phyloP scores from a whole-genome alignment of 2,329 filamentous ascomycete genomes.

The Sporothrix pallida region DNA sequence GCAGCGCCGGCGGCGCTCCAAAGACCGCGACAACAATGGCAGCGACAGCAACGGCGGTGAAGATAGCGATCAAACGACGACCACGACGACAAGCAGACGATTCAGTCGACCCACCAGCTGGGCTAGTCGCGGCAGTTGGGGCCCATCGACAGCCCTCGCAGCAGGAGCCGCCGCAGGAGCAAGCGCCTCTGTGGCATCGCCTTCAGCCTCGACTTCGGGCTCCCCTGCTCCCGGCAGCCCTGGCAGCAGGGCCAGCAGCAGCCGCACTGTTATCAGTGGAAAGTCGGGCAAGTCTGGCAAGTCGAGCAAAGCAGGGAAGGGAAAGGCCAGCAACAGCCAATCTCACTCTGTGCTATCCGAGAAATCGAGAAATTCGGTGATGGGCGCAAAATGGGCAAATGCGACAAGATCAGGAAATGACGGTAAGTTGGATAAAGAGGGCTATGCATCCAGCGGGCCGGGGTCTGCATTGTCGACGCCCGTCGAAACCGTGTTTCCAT shows the following conservation, averaged over 20 bases:
- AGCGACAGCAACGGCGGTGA: conserved; percentile 24
- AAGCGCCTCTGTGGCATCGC: not conserved
- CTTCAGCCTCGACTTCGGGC: conserved; percentile 22
- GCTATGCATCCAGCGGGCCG: conserved; percentile 40
- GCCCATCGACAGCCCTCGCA: conserved; percentile 32
- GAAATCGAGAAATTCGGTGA: conserved; percentile 30
- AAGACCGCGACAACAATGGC: conserved; percentile 18
- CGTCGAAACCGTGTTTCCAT: conserved; percentile 45
- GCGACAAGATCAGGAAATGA: conserved; percentile 19
- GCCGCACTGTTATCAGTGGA: conserved; percentile 12
- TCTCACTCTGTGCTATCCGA: conserved; percentile 24
- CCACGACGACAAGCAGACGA: conserved; percentile 14
- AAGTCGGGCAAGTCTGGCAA: not conserved
- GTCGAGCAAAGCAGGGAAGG: conserved; percentile 18
- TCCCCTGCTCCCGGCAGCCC: conserved; percentile 27
- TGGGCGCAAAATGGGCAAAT: conserved; percentile 37
- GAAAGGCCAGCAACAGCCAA: conserved; percentile 5
- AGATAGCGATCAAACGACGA: conserved; percentile 31
- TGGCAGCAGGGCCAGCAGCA: conserved; percentile 31
- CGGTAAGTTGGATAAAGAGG: conserved; percentile 40
- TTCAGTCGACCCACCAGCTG: conserved; percentile 29
- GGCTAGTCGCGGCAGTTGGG: conserved; percentile 36
- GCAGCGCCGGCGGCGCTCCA: conserved; percentile 16
- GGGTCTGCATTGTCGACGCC: conserved; percentile 47
- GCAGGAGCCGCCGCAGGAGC: conserved; percentile 16